Percentiles rank a stretch among this genome's conserved stretches.
phyloP scores from a whole-genome alignment of 1,284 basidiomycete species.

The Kalmanozyma brasiliensis region DNA sequence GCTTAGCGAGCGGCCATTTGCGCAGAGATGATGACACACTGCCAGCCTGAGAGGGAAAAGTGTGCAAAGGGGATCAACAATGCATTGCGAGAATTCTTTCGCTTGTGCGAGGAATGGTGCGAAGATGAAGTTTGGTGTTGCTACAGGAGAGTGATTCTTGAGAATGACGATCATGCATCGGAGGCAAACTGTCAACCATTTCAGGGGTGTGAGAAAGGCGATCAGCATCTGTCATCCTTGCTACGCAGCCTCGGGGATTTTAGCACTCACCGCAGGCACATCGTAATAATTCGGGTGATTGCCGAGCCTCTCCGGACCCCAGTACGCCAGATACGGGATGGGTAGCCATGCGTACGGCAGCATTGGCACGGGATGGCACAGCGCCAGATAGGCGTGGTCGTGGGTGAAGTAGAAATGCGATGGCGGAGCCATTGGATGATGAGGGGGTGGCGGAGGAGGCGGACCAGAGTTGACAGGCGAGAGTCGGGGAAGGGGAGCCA shows the following conservation, averaged over 20 bases:
- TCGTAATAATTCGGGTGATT: slow-evolving; percentile 18
- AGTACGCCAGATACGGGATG: slow-evolving; percentile 23
- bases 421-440: neutral
- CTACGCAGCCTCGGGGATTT: no score
- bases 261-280: slow-evolving; percentile 28
- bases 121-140: no score
- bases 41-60: no score
- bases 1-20: neutral
- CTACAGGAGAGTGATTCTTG: no score
- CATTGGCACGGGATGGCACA: neutral
- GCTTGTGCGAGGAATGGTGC: no score
- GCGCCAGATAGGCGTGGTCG: slow-evolving; percentile 8
- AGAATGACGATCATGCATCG: no score
- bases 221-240: neutral
- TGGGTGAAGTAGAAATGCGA: slow-evolving; percentile 5
- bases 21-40: no score
- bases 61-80: no score
- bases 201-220: no score
- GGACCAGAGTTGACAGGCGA: neutral
- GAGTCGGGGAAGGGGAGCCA: neutral
- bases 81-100: no score
- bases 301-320: slow-evolving; percentile 20
- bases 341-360: slow-evolving; percentile 2
- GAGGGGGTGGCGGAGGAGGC: neutral
- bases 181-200: neutral